Evolutionary conservation across 2,329 filamentous ascomycete species (phyloP), one percentile per base, ranked within the genome.

Genomic region (Coniochaeta hoffmannii): DNA sequence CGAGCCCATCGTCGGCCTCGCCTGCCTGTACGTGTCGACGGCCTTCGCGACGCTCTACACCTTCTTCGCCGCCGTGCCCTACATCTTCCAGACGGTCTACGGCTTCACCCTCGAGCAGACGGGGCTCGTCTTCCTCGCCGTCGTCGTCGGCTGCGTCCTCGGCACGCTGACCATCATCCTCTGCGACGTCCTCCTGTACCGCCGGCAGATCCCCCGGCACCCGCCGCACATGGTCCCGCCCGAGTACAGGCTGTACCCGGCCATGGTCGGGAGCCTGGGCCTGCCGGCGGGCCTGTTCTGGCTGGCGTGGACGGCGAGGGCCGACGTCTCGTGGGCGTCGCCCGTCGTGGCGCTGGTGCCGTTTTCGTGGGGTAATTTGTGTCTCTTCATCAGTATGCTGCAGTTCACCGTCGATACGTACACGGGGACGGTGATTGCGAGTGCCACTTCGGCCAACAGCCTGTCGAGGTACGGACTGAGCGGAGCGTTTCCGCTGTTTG

Each of bases 1-100:
- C 1, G 85, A 88, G 61, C 83, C 84, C 2, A 85, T 88, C 35
- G 78, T 86, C 1, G 76, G 77, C 11, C 81, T 84, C 55, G 66
- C 76, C 35, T 76, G 73, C 41, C 62, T 82, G 0, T 82, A 81
- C 60, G 71, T 76, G 0, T 68, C 77, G 0, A 76, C 74, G 61
- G 73, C 76, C 53, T 82, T 81, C 55, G 78, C 74, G 4, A 76
- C 77, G 0, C 67, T 81, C 1, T 82, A 78, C 58, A 74, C 68
- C 46, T 80, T 81, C 69, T 81, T 82, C 60, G 75, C 74, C 1
- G 73, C 71, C 0, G 74, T 80, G 0, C 76, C 78, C 0, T 79
- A 73, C 59, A 73, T 76, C 1, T 81, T 81, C 57, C 61, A 68
- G 14, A 56, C 53, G 0, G 68, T 76, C 0, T 80, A 82, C 58